A percentile compares a stretch with the other conserved stretches of the same genome.
Conservation (phyloP, 1,284 basidiomycete genomes). For the Moesziomyces parantarcticus region DNA sequence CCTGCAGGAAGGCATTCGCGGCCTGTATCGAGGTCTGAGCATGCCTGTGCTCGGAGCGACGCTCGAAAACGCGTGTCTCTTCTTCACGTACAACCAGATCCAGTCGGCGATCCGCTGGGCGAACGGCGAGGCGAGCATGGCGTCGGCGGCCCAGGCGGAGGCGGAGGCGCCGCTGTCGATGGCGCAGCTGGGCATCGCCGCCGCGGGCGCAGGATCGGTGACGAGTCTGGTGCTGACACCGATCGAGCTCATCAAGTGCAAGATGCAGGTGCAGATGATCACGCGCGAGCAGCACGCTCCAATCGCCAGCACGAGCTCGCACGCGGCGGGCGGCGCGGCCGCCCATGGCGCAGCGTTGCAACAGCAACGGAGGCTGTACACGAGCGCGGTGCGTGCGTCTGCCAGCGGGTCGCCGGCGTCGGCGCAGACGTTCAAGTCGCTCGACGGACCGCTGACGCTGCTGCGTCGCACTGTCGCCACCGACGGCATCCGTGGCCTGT, state of each 20-base stretch:
- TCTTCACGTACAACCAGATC: constrained; percentile 85
- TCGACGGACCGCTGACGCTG: constrained; percentile 78
- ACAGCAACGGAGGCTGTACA: constrained; percentile 28
- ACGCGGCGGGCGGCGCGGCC: constrained; percentile 2
- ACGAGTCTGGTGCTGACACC: constrained; percentile 89
- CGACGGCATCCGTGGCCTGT: constrained; percentile 80
- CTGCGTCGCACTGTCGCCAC: constrained; percentile 75
- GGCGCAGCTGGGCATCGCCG: constrained; percentile 78
- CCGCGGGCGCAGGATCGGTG: constrained; percentile 81
- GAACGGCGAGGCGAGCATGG: constrained; percentile 38
- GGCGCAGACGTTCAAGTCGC: constrained; percentile 30
- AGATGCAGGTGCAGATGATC: constrained; percentile 94
- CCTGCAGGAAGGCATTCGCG: constrained; percentile 58
- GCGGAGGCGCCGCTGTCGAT: constrained; percentile 69
- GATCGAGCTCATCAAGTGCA: constrained; percentile 90
- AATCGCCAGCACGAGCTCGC: constrained; percentile 27
- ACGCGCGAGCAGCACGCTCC: constrained; percentile 69
- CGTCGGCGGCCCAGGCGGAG: constrained; percentile 64
- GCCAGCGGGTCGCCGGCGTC: background rate
- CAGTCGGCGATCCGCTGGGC: constrained; percentile 74
- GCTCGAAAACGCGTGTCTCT: constrained; percentile 86
- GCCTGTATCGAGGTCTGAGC: constrained; percentile 75
- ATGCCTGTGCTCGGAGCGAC: constrained; percentile 90
- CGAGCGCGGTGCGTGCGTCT: constrained; percentile 20
- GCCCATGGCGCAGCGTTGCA: constrained; percentile 49